Evolutionary conservation across 768 basidiomycete genomes (phyloP).

Genomic region (Boletus bicolor): DNA sequence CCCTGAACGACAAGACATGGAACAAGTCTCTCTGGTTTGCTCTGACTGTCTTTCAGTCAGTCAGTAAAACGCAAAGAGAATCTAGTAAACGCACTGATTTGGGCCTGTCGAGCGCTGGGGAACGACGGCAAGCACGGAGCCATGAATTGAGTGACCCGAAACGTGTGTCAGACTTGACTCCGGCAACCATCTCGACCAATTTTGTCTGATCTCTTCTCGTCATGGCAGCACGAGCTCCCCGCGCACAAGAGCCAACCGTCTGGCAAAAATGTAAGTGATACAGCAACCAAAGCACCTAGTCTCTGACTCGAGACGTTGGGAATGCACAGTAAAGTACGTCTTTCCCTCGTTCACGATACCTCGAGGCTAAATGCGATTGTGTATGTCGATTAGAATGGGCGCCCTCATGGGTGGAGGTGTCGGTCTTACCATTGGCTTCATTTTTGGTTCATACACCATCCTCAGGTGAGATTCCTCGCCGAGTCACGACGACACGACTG

Average conservation of each 20-base stretch:
- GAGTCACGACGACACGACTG: background rate
- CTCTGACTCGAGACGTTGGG: constrained; percentile 11
- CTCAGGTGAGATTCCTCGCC: constrained; percentile 57
- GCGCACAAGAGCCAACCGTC: constrained; percentile 54
- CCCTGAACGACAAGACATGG: constrained; percentile 69
- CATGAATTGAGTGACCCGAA: constrained; percentile 5
- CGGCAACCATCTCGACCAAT: background rate
- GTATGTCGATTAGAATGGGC: constrained; percentile 65
- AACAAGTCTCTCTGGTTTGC: constrained; percentile 82
- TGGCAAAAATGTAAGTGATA: constrained; percentile 69
- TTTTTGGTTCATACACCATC: constrained; percentile 93
- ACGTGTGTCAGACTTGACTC: constrained; percentile 3
- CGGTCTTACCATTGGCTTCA: constrained; percentile 94
- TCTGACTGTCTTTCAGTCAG: constrained; percentile 51
- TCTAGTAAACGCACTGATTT: constrained; percentile 64
- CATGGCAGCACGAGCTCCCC: constrained; percentile 36
- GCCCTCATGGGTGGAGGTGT: constrained; percentile 91
- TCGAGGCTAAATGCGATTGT: constrained; percentile 5
- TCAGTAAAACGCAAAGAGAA: constrained; percentile 1
- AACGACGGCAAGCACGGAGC: constrained; percentile 44
- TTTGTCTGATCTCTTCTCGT: background rate
- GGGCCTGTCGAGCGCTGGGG: constrained; percentile 78
- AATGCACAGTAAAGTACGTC: constrained; percentile 56
- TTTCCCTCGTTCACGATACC: background rate
- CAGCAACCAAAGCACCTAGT: background rate